Base-by-base conservation (phyloP, 768 basidiomycete species). In the Filobasidium wieringae region DNA sequence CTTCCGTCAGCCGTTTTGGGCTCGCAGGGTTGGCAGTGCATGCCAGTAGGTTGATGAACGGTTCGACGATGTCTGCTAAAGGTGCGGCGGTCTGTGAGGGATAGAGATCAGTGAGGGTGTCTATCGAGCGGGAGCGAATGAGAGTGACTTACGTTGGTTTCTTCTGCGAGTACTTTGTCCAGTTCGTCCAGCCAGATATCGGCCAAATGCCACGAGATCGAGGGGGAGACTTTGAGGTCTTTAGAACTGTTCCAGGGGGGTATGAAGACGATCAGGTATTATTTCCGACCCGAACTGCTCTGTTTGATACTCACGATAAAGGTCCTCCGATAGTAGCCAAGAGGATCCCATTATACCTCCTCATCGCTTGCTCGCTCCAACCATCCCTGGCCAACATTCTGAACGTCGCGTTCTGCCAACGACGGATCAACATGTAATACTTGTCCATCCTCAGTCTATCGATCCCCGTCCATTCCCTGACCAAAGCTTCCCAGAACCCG, bases 371-470 rank as follows among this genome's bases (percentile, higher is more conserved):
- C 26, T 70, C 63, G 7, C 84, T 80, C 92, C 92, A 99, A 45
- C 80, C 77, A 22, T 75, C 72, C 43, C 84, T 80, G 34, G 84
- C 79, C 26, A 97, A 79, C 19, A 95, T 79, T 32, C 85, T 78
- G 73, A 97, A 92, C 1, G 85, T 81, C 1, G 85, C 88, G 66
- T 91, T 87, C 54, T 87, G 79, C 68, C 89, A 96, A 63, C 85
- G 80, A 58, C 93, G 80, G 58, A 96, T 82, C 45, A 99, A 84
- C 83, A 96, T 84, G 71, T 93, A 92, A 72, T 88, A 97, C 73
- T 99, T 99, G 79, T 99, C 93, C 72, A 96, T 83, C 64, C 92
- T 95, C 65, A 93, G 75, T 41, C 87, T 80, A 70, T 99, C 93
- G 32, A 99, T 86, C 2, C 88, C 87, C 62, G 79, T 84, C 92